Evolutionary conservation across 2,329 filamentous ascomycete species (phyloP).

Genomic region (Trichoderma sp.): DNA sequence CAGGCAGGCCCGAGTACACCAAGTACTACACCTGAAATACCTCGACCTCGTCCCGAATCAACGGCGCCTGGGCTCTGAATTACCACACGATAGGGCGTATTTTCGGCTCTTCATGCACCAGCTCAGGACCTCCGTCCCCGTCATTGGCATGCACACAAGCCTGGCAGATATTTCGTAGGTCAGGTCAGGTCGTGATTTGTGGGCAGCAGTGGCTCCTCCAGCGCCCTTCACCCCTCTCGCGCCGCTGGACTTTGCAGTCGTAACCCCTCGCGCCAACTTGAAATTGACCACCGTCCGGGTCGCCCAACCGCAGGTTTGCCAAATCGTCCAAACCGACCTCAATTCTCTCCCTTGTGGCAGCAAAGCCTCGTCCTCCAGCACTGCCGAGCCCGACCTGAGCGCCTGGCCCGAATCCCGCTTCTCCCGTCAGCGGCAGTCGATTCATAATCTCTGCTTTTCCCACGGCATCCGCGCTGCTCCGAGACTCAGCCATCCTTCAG

Average conservation of each 20-base stretch:
- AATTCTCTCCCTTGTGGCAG: constrained; percentile 23
- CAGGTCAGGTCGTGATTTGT: constrained; percentile 12
- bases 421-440: neutral
- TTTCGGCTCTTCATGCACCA: constrained; percentile 2
- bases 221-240: constrained; percentile 25
- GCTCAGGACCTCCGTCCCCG: neutral
- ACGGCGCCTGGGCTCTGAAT: neutral
- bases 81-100: constrained; percentile 6
- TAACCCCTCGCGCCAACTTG: constrained; percentile 28
- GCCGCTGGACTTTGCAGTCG: constrained; percentile 4
- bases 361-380: constrained; percentile 12
- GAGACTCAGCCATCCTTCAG: constrained; percentile 4
- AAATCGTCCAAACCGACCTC: constrained; percentile 27
- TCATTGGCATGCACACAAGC: constrained; percentile 8
- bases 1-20: neutral
- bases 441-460: constrained; percentile 16
- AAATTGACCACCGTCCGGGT: neutral
- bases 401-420: neutral
- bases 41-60: neutral
- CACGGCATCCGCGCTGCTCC: constrained; percentile 26
- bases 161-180: constrained; percentile 4
- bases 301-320: constrained; percentile 29
- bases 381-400: constrained; percentile 1
- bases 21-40: too few relatives aligned
- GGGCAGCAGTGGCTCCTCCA: constrained; percentile 26